Percentiles rank a stretch among this genome's conserved stretches.
Evolutionary conservation across 2,329 filamentous ascomycete genomes (phyloP).

Genomic region (Diaporthe ilicicola): DNA sequence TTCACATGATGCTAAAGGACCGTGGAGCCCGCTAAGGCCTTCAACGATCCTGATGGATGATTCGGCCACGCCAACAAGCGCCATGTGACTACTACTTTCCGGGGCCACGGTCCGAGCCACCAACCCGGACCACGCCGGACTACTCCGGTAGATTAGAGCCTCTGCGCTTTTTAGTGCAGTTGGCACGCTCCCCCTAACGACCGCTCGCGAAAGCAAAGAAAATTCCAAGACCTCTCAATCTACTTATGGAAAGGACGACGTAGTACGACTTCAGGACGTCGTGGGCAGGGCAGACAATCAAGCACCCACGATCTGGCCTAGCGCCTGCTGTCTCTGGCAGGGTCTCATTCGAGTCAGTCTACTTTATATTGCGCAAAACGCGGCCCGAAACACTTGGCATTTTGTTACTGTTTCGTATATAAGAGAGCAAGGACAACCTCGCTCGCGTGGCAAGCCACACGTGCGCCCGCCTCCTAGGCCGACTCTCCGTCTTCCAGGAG

Average conservation of each 20-base stretch:
- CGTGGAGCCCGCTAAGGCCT: not conserved
- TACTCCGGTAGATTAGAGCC: not conserved
- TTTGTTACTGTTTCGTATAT: not conserved
- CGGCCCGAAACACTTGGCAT: constrained; percentile 3
- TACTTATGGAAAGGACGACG: not conserved
- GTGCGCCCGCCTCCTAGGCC: not conserved
- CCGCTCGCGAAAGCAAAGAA: not conserved
- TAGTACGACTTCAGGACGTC: not conserved
- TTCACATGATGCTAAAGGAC: not conserved
- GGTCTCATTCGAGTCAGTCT: not conserved
- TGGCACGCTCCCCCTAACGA: not conserved
- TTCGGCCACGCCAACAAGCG: not conserved
- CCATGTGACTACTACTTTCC: constrained; percentile 1
- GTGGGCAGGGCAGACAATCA: not conserved
- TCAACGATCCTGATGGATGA: not conserved
- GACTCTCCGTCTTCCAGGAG: no score
- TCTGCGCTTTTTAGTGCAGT: not conserved
- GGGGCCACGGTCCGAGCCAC: not conserved
- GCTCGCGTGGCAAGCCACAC: not conserved
- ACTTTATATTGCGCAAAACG: constrained; percentile 1
- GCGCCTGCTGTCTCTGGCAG: not conserved
- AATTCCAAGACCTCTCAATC: not conserved
- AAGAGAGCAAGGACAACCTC: not conserved
- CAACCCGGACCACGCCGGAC: not conserved
- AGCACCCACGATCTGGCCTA: not conserved